A percentile compares a stretch with the other conserved stretches of the same genome.
Conservation (phyloP, 306 rosid species). For the Acacia confusa region DNA sequence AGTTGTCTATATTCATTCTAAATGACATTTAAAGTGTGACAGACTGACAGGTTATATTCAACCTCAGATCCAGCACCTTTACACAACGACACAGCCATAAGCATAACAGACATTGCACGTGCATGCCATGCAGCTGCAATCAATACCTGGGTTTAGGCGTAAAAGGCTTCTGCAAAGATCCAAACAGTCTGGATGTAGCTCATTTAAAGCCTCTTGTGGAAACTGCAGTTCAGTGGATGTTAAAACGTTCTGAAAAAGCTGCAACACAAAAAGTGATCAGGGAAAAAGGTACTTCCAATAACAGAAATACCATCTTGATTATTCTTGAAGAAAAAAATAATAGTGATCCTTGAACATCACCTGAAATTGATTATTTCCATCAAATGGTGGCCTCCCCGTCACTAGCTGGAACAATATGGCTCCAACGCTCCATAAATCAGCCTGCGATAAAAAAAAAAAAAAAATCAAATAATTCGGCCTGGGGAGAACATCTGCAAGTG, state of each 20-base stretch:
- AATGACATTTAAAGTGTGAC: constrained; percentile 27
- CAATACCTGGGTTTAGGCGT: constrained; percentile 81
- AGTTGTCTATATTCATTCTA: constrained; percentile 26
- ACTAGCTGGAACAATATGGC: constrained; percentile 89
- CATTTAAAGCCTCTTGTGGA: constrained; percentile 66
- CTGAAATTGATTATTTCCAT: constrained; percentile 79
- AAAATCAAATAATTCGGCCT: not conserved
- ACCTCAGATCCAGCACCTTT: constrained; percentile 18
- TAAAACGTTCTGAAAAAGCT: constrained; percentile 90
- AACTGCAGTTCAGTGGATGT: constrained; percentile 67
- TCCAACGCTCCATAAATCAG: constrained; percentile 99
- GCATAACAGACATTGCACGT: constrained; percentile 20
- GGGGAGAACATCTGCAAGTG: not conserved
- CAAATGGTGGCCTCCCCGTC: constrained; percentile 87
- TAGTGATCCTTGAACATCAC: constrained; percentile 39
- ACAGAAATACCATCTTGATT: not conserved
- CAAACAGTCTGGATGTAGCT: constrained; percentile 73
- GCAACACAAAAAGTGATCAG: constrained; percentile 37
- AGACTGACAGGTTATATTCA: constrained; percentile 4
- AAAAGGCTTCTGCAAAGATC: constrained; percentile 92
- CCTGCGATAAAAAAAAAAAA: constrained; percentile 58
- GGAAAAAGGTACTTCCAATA: not conserved
- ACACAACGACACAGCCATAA: not conserved
- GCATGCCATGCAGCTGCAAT: constrained; percentile 26
- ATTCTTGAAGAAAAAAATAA: not conserved